Base-by-base conservation (phyloP, 2,329 filamentous ascomycete species). In the Cladosporium sp. region DNA sequence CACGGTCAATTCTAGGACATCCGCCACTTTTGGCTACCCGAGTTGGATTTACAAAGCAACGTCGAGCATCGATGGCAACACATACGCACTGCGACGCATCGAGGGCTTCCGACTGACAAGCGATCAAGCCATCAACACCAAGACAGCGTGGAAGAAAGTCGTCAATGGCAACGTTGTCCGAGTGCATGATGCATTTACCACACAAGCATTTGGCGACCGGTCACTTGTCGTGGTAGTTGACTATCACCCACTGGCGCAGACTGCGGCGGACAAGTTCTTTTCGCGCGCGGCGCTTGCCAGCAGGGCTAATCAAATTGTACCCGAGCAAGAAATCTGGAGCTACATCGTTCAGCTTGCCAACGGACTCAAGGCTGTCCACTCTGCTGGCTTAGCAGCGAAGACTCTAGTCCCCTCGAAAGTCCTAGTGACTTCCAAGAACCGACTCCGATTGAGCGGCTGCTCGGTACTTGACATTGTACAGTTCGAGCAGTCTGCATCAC, bases 31-130 rank as follows among this genome's bases (percentile, higher is more conserved):
- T 78, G 92, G 93, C 32, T 96, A 92, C 74, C 88, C 90, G 6
- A 97, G 90, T 72, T 98, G 93, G 92, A 87, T 97, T 0, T 99
- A 97, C 82, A 98, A 98, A 80, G 94, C 93, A 10, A 89, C 90
- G 28, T 96, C 92, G 7, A 90, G 87, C 77, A 95, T 95, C 76
- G 94, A 94, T 72, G 95, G 93, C 12, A 89, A 91, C 70, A 88
- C 89, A n/a, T 98, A 96, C 78, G 92, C 90, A 66, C 82, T 99
- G 57, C 87, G 95, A 69, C 86, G 95, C 68, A 85, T 99, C 26
- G 93, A 97, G 84, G 90, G 92, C 59, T 97, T 93, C 75, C 90
- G 92, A 12, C 80, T 98, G 60, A 95, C 91, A 15, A 96, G 93
- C 74, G 93, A 96, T 73, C 90, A 92, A 71, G 92, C 93, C 4